Percentiles rank a stretch among this genome's conserved stretches.
Evolutionary conservation across 2,329 filamentous ascomycete species (phyloP).

Genomic region (Ceratocystis lukuohia): DNA sequence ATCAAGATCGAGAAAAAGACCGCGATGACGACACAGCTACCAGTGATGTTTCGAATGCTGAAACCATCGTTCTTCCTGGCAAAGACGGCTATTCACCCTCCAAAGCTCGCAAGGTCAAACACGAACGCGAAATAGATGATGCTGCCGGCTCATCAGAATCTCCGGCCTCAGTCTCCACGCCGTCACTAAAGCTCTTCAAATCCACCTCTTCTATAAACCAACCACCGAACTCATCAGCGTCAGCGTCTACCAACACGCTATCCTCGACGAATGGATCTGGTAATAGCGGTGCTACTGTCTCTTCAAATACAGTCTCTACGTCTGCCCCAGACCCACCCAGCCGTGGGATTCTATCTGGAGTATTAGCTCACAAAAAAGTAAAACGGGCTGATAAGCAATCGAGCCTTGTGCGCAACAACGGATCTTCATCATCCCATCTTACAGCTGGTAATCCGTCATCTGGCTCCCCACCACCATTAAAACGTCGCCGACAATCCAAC

Average conservation of each 20-base stretch:
- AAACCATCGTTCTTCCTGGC: slow-evolving; percentile 55
- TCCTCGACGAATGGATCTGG: background rate
- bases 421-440: background rate
- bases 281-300: background rate
- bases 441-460: background rate
- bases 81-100: slow-evolving; percentile 52
- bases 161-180: background rate
- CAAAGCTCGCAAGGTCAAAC: slow-evolving; percentile 50
- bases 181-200: slow-evolving; percentile 8
- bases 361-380: slow-evolving; percentile 16
- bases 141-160: slow-evolving; percentile 5
- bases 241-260: background rate
- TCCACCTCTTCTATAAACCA: background rate
- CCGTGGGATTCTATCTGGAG: slow-evolving; percentile 8
- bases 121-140: slow-evolving; percentile 46
- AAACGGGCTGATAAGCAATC: slow-evolving; percentile 12
- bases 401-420: background rate
- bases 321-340: background rate
- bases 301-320: slow-evolving; percentile 9
- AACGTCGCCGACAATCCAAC: slow-evolving; percentile 15
- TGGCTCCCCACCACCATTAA: slow-evolving; percentile 15
- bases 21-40: slow-evolving; percentile 31
- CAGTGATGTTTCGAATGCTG: slow-evolving; percentile 50
- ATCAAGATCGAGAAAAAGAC: slow-evolving; percentile 12
- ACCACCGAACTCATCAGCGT: background rate